These are phyloP conservation scores for Ceratocystis harringtonii DNA, from an alignment of 2,329 filamentous ascomycete species.

Conservation along the genomic window DNA sequence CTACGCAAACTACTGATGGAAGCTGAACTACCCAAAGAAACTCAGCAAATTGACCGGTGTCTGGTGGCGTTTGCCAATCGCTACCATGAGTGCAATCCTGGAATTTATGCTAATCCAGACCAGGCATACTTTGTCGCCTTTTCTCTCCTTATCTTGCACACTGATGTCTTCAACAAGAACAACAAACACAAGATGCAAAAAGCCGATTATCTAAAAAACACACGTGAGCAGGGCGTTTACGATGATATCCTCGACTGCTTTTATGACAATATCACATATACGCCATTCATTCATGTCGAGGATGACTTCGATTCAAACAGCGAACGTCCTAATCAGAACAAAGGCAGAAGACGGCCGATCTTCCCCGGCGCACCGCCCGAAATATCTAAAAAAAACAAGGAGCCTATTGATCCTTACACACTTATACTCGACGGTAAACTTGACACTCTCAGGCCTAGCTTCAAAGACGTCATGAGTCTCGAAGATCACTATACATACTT, in stretches of 20 bases:
- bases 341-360: slow-evolving; percentile 56
- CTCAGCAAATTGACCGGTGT: slow-evolving; percentile 92
- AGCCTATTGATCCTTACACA: slow-evolving; percentile 89
- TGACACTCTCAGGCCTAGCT: slow-evolving; percentile 63
- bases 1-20: slow-evolving; percentile 93
- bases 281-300: slow-evolving; percentile 94
- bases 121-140: slow-evolving; percentile 98
- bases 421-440: slow-evolving; percentile 83
- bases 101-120: slow-evolving; percentile 78
- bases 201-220: slow-evolving; percentile 87
- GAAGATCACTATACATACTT: slow-evolving; percentile 87
- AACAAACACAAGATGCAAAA: slow-evolving; percentile 99
- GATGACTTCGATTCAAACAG: slow-evolving; percentile 72
- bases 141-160: slow-evolving; percentile 88
- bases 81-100: slow-evolving; percentile 96
- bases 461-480: slow-evolving; percentile 82
- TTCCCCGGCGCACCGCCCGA: slow-evolving; percentile 39
- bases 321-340: slow-evolving; percentile 56
- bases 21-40: slow-evolving; percentile 89
- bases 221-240: slow-evolving; percentile 77
- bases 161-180: slow-evolving; percentile 99
- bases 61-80: slow-evolving; percentile 88
- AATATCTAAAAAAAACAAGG: slow-evolving; percentile 50
- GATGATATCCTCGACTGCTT: slow-evolving; percentile 90
- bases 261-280: slow-evolving; percentile 97